phyloP scores from a whole-genome alignment of 345 rosid genomes.

The Gossypium herbaceum region DNA sequence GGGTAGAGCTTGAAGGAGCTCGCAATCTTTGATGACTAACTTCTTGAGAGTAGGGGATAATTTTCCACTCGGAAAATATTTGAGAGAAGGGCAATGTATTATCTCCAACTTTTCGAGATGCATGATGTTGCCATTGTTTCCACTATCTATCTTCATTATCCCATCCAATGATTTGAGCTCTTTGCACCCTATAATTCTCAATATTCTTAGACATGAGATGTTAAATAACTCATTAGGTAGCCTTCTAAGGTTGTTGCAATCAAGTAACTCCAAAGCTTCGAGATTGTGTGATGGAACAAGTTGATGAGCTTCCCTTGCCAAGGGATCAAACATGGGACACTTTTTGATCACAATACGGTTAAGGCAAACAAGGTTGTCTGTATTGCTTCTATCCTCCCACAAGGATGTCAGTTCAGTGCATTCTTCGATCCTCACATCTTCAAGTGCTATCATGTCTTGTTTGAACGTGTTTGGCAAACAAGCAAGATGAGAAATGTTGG shows the following conservation, averaged over 20 bases:
- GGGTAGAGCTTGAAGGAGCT: conserved; percentile 3
- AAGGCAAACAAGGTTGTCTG: not conserved
- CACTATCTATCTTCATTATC: not conserved
- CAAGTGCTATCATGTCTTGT: conserved; percentile 5
- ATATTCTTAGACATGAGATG: conserved; percentile 3
- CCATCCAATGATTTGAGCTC: not conserved
- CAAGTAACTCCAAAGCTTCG: not conserved
- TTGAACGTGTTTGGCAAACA: not conserved
- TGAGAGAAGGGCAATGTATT: conserved; percentile 7
- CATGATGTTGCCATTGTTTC: not conserved
- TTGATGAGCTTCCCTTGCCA: not conserved
- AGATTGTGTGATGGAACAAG: not conserved
- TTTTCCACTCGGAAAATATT: not conserved
- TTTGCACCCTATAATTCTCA: conserved; percentile 6
- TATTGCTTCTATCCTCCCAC: conserved; percentile 5
- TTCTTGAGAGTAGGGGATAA: not conserved
- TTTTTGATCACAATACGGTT: conserved; percentile 3
- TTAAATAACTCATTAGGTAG: not conserved
- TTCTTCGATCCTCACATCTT: not conserved
- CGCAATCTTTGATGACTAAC: not conserved
- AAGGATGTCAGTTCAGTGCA: conserved; percentile 4
- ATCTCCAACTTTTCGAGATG: not conserved
- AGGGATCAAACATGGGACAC: conserved; percentile 3
- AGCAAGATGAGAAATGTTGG: not conserved
- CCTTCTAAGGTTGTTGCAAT: not conserved